Percentiles rank a stretch among this genome's conserved stretches.
phyloP scores from a whole-genome alignment of 495 filamentous ascomycete genomes.

The Gamarada debralockiae region DNA sequence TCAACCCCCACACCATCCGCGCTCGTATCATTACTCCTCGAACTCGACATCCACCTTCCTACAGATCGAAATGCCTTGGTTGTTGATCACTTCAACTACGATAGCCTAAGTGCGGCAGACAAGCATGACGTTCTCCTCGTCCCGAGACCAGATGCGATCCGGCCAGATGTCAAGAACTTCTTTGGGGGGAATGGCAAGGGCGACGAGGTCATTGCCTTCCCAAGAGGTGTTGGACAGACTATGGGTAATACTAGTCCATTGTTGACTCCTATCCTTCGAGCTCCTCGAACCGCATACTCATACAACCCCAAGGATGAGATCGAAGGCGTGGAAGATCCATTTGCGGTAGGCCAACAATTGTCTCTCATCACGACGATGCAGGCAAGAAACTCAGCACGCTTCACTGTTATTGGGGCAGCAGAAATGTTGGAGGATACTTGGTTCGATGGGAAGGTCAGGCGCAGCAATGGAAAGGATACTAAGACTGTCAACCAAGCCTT shows the following conservation, averaged over 20 bases:
- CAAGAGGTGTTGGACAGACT: slow-evolving; percentile 72
- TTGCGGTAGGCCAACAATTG: slow-evolving; percentile 78
- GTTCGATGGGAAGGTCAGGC: slow-evolving; percentile 79
- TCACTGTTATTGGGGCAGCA: slow-evolving; percentile 79
- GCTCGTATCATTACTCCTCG: slow-evolving; percentile 79
- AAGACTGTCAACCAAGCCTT: slow-evolving; percentile 80
- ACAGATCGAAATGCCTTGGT: slow-evolving; percentile 74
- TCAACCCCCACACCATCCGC: slow-evolving; percentile 68
- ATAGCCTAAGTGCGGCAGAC: slow-evolving; percentile 67
- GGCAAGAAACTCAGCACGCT: slow-evolving; percentile 87
- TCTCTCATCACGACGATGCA: slow-evolving; percentile 79
- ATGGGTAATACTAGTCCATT: slow-evolving; percentile 72
- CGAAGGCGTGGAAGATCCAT: slow-evolving; percentile 65
- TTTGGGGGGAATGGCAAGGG: slow-evolving; percentile 59
- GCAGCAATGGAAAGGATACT: slow-evolving; percentile 45
- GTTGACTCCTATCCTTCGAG: slow-evolving; percentile 75
- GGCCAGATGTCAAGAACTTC: slow-evolving; percentile 71
- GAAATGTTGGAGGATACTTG: slow-evolving; percentile 87
- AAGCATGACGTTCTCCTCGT: slow-evolving; percentile 87
- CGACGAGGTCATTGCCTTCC: slow-evolving; percentile 65
- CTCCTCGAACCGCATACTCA: slow-evolving; percentile 78
- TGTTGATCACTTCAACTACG: slow-evolving; percentile 95
- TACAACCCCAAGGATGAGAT: slow-evolving; percentile 92
- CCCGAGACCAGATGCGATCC: slow-evolving; percentile 54
- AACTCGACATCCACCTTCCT: slow-evolving; percentile 90